Evolutionary conservation across 495 filamentous ascomycete species (phyloP), one percentile per base, ranked within the genome.

Genomic region (Xylona heveae): DNA sequence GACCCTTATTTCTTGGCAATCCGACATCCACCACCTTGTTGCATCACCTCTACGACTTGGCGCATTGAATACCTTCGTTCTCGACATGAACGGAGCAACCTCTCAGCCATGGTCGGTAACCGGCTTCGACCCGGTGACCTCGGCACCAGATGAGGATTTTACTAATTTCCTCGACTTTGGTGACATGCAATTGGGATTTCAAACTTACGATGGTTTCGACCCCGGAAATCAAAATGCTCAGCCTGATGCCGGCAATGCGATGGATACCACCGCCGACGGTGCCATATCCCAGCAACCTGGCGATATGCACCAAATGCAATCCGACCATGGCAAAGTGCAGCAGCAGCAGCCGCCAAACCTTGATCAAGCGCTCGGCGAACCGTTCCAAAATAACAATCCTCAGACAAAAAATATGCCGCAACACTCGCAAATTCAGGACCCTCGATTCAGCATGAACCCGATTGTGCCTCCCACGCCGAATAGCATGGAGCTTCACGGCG

Each of bases 381-480:
- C 8, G 9, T 8, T 10, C 28, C 13, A 30, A 10, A 9, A 14
- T 17, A 30, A 30, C 47, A 55, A n/a, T n/a, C n/a, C n/a, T n/a
- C n/a, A n/a, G n/a, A n/a, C n/a, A n/a, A n/a, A n/a, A n/a, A n/a
- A n/a, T n/a, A n/a, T n/a, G 16, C 43, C 47, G 20, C 36, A 43
- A 15, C 49, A 52, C 19, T 36, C 38, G 5, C 39, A 42, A n/a
- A 42, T 58, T 31, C 63, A 71, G 39, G 60, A 70, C 39, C 63
- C 66, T 28, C 60, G 62, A 37, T 48, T 51, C 23, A 56, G 57
- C 28, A 57, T 61, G 53, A 62, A 62, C 47, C 37, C 60, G 38
- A 72, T 80, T 42, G 74, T 94, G 15, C 88, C 88, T 5, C 84
- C 82, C 6, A 97, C 88, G 1, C 88, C 88, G 0, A 85, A 84